phyloP scores from a whole-genome alignment of 805 yeast genomes.

The Spathaspora hagerdaliae region DNA sequence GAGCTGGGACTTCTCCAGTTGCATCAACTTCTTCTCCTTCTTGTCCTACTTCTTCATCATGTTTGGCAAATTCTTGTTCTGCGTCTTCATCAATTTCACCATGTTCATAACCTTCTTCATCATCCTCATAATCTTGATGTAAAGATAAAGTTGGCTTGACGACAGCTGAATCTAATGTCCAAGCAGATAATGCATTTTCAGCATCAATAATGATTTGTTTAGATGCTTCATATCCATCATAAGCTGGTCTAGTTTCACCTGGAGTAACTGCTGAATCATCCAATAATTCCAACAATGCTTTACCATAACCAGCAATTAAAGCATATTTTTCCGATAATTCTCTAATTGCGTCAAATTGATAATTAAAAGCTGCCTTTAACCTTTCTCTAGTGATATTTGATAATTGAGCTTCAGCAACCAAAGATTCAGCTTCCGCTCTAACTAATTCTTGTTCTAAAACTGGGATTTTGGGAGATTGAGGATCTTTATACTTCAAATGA shows the following conservation, averaged over 20 bases:
- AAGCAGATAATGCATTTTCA: slow-evolving; percentile 74
- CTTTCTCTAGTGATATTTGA: slow-evolving; percentile 86
- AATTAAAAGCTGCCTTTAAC: slow-evolving; percentile 77
- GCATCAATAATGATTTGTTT: slow-evolving; percentile 85
- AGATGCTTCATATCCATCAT: slow-evolving; percentile 85
- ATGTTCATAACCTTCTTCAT: slow-evolving; percentile 43
- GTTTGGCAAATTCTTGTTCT: slow-evolving; percentile 53
- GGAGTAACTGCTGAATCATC: slow-evolving; percentile 87
- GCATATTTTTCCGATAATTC: slow-evolving; percentile 85
- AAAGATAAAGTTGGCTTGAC: slow-evolving; percentile 78
- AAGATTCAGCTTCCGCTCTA: slow-evolving; percentile 86
- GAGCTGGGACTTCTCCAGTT: no score
- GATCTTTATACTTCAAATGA: slow-evolving; percentile 78
- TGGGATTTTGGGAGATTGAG: slow-evolving; percentile 75
- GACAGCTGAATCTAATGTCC: slow-evolving; percentile 82
- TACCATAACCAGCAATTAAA: slow-evolving; percentile 85
- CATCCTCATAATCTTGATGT: slow-evolving; percentile 55
- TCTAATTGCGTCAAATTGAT: slow-evolving; percentile 80
- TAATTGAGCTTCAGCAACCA: slow-evolving; percentile 89
- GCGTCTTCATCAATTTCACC: slow-evolving; percentile 44
- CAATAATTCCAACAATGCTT: slow-evolving; percentile 75
- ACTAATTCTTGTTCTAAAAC: slow-evolving; percentile 86
- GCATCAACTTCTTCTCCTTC: no score
- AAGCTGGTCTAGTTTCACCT: slow-evolving; percentile 88
- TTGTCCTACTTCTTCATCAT: slow-evolving; percentile 19